Conservation (phyloP, 768 basidiomycete genomes). For the Pulveroboletus sp. region DNA sequence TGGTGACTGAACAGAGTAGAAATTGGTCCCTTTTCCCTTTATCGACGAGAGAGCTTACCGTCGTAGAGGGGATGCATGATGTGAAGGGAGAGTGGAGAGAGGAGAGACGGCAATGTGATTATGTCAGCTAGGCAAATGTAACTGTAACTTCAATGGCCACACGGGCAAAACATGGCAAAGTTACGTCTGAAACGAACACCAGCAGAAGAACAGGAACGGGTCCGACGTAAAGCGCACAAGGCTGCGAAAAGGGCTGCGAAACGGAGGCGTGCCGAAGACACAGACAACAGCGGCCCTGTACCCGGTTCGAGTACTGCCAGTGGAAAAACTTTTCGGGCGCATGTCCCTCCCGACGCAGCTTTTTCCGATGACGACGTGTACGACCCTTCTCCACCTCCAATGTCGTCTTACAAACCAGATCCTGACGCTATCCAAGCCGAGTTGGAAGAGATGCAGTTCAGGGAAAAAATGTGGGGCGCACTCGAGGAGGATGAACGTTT, state of each 20-base stretch:
- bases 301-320: conserved; percentile 7
- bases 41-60: conserved; percentile 5
- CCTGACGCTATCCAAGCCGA: conserved; percentile 48
- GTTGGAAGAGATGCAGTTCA: conserved; percentile 61
- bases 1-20: conserved; percentile 10
- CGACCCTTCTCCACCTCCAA: conserved; percentile 22
- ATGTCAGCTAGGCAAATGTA: background rate
- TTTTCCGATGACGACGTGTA: conserved; percentile 8
- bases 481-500: conserved; percentile 69
- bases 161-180: conserved; percentile 35
- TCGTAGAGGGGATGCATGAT: conserved; percentile 25
- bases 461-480: conserved; percentile 69
- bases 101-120: background rate
- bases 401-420: conserved; percentile 33
- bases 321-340: background rate
- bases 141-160: no score
- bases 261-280: conserved; percentile 24
- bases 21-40: background rate
- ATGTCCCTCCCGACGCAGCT: background rate
- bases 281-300: background rate
- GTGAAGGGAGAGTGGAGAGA: background rate
- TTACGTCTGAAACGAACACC: conserved; percentile 61
- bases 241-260: conserved; percentile 49
- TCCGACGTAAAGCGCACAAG: conserved; percentile 39
- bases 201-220: conserved; percentile 49